These are phyloP conservation scores for Calonectria hongkongensis DNA, from an alignment of 2,329 filamentous ascomycete species.

Conservation along the genomic window DNA sequence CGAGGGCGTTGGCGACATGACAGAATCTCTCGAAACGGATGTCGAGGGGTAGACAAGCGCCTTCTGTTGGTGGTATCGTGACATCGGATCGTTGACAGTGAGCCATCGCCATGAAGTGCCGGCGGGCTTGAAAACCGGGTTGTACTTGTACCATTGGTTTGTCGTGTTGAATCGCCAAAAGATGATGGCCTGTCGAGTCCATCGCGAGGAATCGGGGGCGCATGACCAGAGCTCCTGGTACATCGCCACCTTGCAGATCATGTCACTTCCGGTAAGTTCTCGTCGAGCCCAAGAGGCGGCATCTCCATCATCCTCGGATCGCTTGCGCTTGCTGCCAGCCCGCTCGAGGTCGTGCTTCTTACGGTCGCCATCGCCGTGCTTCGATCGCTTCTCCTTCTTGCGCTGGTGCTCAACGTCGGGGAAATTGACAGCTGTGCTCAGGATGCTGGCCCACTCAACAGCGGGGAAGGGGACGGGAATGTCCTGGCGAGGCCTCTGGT, in stretches of 20 bases:
- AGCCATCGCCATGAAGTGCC: constrained; percentile 78
- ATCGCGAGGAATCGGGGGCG: constrained; percentile 67
- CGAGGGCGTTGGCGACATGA: constrained; percentile 73
- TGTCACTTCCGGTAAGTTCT: constrained; percentile 70
- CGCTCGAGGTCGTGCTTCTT: constrained; percentile 61
- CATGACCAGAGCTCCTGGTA: constrained; percentile 79
- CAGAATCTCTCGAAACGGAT: constrained; percentile 61
- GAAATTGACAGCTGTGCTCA: constrained; percentile 74
- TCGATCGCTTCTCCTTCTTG: constrained; percentile 61
- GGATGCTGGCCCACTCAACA: constrained; percentile 74
- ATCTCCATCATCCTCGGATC: constrained; percentile 64
- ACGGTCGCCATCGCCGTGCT: constrained; percentile 57
- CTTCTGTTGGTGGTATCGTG: constrained; percentile 74
- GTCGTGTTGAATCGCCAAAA: constrained; percentile 77
- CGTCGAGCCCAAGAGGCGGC: constrained; percentile 63
- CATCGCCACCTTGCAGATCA: constrained; percentile 78
- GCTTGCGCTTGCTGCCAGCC: constrained; percentile 62
- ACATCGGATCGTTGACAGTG: constrained; percentile 75
- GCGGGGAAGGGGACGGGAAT: constrained; percentile 76
- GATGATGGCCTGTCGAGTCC: constrained; percentile 76
- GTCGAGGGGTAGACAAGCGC: constrained; percentile 62
- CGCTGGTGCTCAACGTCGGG: constrained; percentile 65
- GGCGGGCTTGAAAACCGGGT: constrained; percentile 69
- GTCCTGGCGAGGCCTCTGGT: constrained; percentile 66
- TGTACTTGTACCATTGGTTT: constrained; percentile 71